phyloP scores from a whole-genome alignment of 1,284 basidiomycete genomes.

The Tremellales sp. region DNA sequence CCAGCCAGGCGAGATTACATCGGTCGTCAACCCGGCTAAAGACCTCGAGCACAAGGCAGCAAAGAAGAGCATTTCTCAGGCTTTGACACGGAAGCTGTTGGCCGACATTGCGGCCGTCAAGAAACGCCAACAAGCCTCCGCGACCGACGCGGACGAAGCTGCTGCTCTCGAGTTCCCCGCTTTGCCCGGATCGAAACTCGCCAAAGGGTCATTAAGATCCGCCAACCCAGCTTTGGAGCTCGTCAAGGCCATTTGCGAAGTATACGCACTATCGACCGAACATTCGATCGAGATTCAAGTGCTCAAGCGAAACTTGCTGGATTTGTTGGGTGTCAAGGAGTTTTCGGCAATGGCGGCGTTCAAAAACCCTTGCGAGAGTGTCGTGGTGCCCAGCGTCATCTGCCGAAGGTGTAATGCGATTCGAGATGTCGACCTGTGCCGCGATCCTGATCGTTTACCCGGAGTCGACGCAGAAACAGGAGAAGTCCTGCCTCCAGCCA shows the following conservation, averaged over 20 bases:
- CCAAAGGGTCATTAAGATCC: slow-evolving; percentile 52
- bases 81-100: slow-evolving; percentile 77
- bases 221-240: slow-evolving; percentile 84
- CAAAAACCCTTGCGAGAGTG: slow-evolving; percentile 87
- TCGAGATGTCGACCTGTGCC: slow-evolving; percentile 89
- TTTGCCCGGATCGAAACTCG: slow-evolving; percentile 66
- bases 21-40: slow-evolving; percentile 63
- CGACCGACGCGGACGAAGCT: slow-evolving; percentile 54
- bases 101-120: slow-evolving; percentile 66
- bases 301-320: slow-evolving; percentile 82
- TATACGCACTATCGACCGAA: slow-evolving; percentile 72
- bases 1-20: slow-evolving; percentile 25
- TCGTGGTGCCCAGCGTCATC: slow-evolving; percentile 81
- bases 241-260: slow-evolving; percentile 80
- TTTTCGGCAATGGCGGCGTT: slow-evolving; percentile 80
- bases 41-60: slow-evolving; percentile 65
- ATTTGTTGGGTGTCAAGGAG: slow-evolving; percentile 81
- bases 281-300: slow-evolving; percentile 81
- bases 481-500: slow-evolving; percentile 45
- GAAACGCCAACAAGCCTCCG: slow-evolving; percentile 61
- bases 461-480: slow-evolving; percentile 33
- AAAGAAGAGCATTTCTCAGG: slow-evolving; percentile 70
- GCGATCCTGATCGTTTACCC: slow-evolving; percentile 81
- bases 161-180: slow-evolving; percentile 73
- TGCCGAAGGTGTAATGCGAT: slow-evolving; percentile 86